phyloP scores from a whole-genome alignment of 306 rosid genomes.

The Senna siamea region DNA sequence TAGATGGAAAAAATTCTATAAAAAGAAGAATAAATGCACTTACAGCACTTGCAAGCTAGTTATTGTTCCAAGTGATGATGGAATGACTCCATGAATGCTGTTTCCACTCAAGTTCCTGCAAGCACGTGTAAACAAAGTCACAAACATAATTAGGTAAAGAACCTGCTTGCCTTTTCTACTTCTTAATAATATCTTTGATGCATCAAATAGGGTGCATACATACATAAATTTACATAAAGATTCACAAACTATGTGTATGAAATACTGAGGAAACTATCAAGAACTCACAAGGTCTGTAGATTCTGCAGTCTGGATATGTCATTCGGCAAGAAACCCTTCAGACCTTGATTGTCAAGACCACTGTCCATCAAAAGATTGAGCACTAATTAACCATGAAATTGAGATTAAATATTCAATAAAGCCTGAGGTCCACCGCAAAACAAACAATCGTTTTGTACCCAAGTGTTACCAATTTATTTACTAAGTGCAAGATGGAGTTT shows the following conservation, averaged over 20 bases:
- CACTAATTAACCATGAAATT: slow-evolving; percentile 41
- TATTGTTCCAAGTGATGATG: slow-evolving; percentile 75
- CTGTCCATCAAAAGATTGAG: slow-evolving; percentile 59
- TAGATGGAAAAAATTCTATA: slow-evolving; percentile 15
- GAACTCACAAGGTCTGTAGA: slow-evolving; percentile 81
- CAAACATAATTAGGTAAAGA: slow-evolving; percentile 40
- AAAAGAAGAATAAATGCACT: slow-evolving; percentile 49
- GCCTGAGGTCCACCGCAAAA: slow-evolving; percentile 19
- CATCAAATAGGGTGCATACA: slow-evolving; percentile 17
- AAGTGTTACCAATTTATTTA: slow-evolving; percentile 19
- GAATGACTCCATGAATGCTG: slow-evolving; percentile 75
- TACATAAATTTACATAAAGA: slow-evolving; percentile 25
- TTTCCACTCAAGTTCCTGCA: slow-evolving; percentile 94
- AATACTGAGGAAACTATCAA: slow-evolving; percentile 22
- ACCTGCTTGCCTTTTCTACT: neutral
- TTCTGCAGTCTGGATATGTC: slow-evolving; percentile 76
- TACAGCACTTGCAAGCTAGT: slow-evolving; percentile 76
- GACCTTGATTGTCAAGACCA: slow-evolving; percentile 92
- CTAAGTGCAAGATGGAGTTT: slow-evolving; percentile 23
- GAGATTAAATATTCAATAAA: slow-evolving; percentile 35
- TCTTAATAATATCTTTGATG: slow-evolving; percentile 9
- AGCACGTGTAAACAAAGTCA: slow-evolving; percentile 6
- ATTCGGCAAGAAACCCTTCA: slow-evolving; percentile 77
- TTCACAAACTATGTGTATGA: slow-evolving; percentile 16
- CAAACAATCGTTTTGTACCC: slow-evolving; percentile 15